Conservation (phyloP, 371 early-diverging fungal species). For the Mucor sp. region DNA sequence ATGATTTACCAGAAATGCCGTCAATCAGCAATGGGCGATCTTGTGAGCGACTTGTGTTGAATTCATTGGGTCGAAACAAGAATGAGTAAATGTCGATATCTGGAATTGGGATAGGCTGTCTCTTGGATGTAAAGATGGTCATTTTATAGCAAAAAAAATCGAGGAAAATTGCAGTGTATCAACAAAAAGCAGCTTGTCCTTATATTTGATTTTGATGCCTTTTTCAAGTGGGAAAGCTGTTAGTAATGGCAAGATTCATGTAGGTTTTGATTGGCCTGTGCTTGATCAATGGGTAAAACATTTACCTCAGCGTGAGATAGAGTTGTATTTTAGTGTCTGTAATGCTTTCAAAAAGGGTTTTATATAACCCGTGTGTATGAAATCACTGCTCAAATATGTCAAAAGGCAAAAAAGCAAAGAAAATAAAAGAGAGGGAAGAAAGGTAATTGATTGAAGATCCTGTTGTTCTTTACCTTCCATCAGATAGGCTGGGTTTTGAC, state of each 20-base stretch:
- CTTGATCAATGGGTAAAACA: background rate
- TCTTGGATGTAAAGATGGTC: constrained; percentile 14
- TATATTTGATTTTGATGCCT: background rate
- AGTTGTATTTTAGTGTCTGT: background rate
- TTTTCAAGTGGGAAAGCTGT: constrained; percentile 1
- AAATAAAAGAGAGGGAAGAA: background rate
- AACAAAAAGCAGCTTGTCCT: background rate
- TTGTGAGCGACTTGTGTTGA: constrained; percentile 30
- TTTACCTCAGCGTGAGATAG: background rate
- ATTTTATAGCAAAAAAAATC: background rate
- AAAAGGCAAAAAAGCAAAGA: background rate
- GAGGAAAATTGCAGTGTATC: background rate
- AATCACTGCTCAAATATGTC: background rate
- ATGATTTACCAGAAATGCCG: constrained; percentile 48
- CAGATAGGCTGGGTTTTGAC: background rate
- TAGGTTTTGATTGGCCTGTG: background rate
- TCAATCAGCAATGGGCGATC: constrained; percentile 57
- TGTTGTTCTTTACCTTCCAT: background rate
- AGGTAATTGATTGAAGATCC: background rate
- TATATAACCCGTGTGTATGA: background rate
- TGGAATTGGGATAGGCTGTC: constrained; percentile 51
- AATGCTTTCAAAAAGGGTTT: background rate
- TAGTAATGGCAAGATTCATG: background rate
- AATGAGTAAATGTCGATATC: constrained; percentile 66
- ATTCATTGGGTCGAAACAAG: constrained; percentile 47